phyloP scores from a whole-genome alignment of 1,139 yeast species.

The Ashbya aceris region DNA sequence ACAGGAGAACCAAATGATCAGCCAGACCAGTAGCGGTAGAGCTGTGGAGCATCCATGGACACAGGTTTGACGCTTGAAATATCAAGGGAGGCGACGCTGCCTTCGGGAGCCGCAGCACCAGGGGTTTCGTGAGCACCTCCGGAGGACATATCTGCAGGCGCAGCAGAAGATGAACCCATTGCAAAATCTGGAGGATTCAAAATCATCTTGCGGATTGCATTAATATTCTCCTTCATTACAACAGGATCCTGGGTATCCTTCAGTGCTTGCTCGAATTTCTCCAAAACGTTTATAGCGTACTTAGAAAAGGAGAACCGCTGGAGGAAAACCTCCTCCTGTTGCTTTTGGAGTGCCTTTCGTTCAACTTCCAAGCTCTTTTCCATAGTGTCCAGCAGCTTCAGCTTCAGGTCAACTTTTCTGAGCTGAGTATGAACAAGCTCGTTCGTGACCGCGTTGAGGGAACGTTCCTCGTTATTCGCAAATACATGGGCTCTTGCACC shows the following conservation, averaged over 20 bases:
- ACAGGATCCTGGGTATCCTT: slow-evolving; percentile 15
- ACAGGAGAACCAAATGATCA: slow-evolving; percentile 14
- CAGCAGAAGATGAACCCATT: slow-evolving; percentile 14
- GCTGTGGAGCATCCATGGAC: slow-evolving; percentile 73
- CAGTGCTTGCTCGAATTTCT: slow-evolving; percentile 19
- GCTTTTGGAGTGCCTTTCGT: slow-evolving; percentile 60
- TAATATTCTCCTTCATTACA: slow-evolving; percentile 22
- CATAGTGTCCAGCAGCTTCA: slow-evolving; percentile 57
- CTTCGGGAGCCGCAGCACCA: slow-evolving; percentile 7
- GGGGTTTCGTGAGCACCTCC: slow-evolving; percentile 5
- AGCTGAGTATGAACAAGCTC: slow-evolving; percentile 63
- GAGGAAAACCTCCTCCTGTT: slow-evolving; percentile 72
- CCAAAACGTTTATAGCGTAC: slow-evolving; percentile 21
- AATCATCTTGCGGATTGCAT: slow-evolving; percentile 42
- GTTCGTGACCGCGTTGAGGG: slow-evolving; percentile 52
- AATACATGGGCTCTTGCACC: slow-evolving; percentile 81
- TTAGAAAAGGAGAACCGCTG: slow-evolving; percentile 60
- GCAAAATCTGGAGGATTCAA: slow-evolving; percentile 40
- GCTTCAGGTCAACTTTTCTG: slow-evolving; percentile 66
- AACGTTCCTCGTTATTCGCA: slow-evolving; percentile 75
- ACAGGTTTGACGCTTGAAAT: slow-evolving; percentile 50
- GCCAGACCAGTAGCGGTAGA: slow-evolving; percentile 82
- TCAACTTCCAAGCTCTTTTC: slow-evolving; percentile 77
- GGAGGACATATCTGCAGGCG: slow-evolving; percentile 6
- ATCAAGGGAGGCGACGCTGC: slow-evolving; percentile 2